Conservation (phyloP, 345 rosid species). For the Raphanus sativus region DNA sequence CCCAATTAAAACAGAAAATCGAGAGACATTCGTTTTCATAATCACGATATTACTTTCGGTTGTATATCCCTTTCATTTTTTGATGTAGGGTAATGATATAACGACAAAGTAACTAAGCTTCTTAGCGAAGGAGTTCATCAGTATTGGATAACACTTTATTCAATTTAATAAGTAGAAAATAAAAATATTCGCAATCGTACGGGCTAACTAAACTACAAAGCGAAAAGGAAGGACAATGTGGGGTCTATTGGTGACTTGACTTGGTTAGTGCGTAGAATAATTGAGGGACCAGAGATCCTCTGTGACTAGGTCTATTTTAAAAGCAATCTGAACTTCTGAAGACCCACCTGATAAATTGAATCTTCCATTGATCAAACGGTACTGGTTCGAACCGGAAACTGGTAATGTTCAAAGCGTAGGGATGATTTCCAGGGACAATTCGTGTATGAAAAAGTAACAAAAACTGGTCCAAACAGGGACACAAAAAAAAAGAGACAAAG, state of each 20-base stretch:
- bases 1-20: not conserved
- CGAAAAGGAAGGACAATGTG: not conserved
- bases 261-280: not conserved
- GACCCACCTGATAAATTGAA: not conserved
- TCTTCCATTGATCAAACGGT: constrained; percentile 23
- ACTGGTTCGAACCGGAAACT: constrained; percentile 1
- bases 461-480: constrained; percentile 18
- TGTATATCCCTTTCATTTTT: not conserved
- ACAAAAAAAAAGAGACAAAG: constrained; percentile 19
- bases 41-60: not conserved
- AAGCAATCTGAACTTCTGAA: not conserved
- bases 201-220: not conserved
- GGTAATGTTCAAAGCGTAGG: not conserved
- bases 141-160: constrained; percentile 3
- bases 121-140: not conserved
- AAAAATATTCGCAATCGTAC: constrained; percentile 8
- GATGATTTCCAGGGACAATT: constrained; percentile 4
- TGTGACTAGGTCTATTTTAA: not conserved
- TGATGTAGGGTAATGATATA: not conserved
- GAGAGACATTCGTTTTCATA: not conserved
- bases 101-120: not conserved
- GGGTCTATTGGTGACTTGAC: not conserved
- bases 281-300: not conserved
- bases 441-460: not conserved
- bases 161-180: not conserved